These are phyloP conservation scores for Skeletonema potamos DNA, from an alignment of 108 stramenopile species.

Conservation along the genomic window DNA sequence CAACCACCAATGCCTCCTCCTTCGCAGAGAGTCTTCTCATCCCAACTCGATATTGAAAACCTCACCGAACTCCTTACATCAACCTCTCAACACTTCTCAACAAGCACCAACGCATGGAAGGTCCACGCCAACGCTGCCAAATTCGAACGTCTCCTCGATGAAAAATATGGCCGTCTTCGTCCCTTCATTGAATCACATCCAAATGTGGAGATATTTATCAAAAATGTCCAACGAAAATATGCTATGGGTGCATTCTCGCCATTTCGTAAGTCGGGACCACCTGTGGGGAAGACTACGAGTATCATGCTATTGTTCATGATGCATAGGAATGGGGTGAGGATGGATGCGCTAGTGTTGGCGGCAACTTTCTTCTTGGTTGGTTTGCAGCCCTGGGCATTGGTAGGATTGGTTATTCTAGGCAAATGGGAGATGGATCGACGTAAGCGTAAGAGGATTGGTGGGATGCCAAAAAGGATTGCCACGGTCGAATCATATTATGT, in stretches of 20 bases:
- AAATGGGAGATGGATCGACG: conserved; percentile 51
- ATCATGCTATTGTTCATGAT: conserved; percentile 86
- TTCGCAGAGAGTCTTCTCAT: conserved; percentile 30
- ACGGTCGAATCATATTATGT: conserved; percentile 37
- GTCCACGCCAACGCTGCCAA: conserved; percentile 79
- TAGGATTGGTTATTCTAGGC: conserved; percentile 59
- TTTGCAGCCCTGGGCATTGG: conserved; percentile 88
- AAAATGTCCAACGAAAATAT: conserved; percentile 67
- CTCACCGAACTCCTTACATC: conserved; percentile 51
- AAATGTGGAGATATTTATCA: conserved; percentile 64
- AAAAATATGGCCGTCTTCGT: conserved; percentile 82
- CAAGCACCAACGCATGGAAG: conserved; percentile 54
- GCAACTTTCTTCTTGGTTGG: conserved; percentile 78
- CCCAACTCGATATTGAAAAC: conserved; percentile 59
- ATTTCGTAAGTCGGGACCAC: conserved; percentile 56
- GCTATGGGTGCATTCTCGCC: conserved; percentile 73
- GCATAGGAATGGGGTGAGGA: conserved; percentile 64
- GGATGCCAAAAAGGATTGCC: conserved; percentile 19
- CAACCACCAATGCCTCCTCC: conserved; percentile 17
- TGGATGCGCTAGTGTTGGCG: conserved; percentile 60
- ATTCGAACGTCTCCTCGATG: conserved; percentile 83
- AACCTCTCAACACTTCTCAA: conserved; percentile 61
- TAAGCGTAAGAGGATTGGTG: conserved; percentile 43
- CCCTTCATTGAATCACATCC: conserved; percentile 81
- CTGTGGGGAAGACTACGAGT: conserved; percentile 60